Evolutionary conservation across 208 protist species (phyloP), one percentile per base, ranked within the genome.

Genomic region (Wallacemonas collosoma): DNA sequence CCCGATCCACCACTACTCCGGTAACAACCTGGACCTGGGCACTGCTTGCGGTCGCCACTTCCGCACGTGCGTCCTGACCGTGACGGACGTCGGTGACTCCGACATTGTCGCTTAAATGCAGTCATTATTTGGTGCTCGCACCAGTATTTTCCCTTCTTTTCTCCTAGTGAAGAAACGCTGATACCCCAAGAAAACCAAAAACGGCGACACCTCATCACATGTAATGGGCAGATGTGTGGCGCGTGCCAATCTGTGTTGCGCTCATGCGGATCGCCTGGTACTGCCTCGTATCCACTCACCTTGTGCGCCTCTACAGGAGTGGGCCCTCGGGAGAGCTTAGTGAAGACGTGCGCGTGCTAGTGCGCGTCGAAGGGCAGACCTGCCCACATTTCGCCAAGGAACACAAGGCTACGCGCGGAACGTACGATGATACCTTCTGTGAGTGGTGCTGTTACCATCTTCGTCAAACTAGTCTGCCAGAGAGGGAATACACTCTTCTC

Each of bases 11-110:
- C 98, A 99, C 93, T 99, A 99, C 95, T 82, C 89, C 54, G 99
- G 99, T 60, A 99, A 98, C 91, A 98, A 97, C 94, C 93, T 99
- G 66, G 99, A 99, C 79, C 94, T 99, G 39, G 99, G 99, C 47
- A 99, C 99, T 17, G 97, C 98, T 45, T 99, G 98, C 88, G 99
- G 99, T 80, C 98, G 99, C 84, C 98, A 99, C 86, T 99, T 98
- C 97, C 95, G 97, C 85, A 95, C 98, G 55, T 97, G 93, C 71
- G 91, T 97, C 43, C 77, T 99, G 63, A 95, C 92, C 78, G 98
- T 99, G 86, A 99, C 97, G 57, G 98, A 99, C 81, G 87, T 97
- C 54, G 99, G 99, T 84, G 94, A 97, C 79, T 96, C 94, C 56
- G 94, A 99, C 75, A 98, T 99, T 86, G 88, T 94, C 54, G 91